A percentile compares a stretch with the other conserved stretches of the same genome.
Evolutionary conservation across 306 rosid species (phyloP).

Genomic region (Cotoneaster glaucophyllus): DNA sequence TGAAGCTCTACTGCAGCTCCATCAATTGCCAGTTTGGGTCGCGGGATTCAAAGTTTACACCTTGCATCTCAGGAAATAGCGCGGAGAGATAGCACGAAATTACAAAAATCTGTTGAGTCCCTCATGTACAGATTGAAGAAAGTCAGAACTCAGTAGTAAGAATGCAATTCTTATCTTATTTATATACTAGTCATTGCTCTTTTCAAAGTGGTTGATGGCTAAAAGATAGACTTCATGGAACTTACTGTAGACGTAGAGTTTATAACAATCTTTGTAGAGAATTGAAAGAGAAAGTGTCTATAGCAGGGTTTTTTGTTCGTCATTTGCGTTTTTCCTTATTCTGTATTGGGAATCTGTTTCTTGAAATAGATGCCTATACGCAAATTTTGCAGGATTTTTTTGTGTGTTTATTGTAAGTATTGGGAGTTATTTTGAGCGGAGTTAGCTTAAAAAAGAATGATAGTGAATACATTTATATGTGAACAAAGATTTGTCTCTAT

Average conservation of each 20-base stretch:
- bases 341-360: not conserved
- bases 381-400: not conserved
- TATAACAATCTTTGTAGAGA: not conserved
- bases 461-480: not conserved
- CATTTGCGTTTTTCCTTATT: not conserved
- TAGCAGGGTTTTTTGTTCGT: not conserved
- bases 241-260: not conserved
- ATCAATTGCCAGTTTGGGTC: slow-evolving; percentile 71
- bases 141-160: slow-evolving; percentile 35
- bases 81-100: slow-evolving; percentile 47
- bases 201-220: not conserved
- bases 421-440: not conserved
- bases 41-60: slow-evolving; percentile 57
- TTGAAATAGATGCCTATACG: not conserved
- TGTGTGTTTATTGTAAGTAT: not conserved
- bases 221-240: not conserved
- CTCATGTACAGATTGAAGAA: slow-evolving; percentile 47
- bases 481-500: not conserved
- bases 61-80: slow-evolving; percentile 41
- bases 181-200: not conserved
- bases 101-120: slow-evolving; percentile 53
- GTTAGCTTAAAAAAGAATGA: not conserved
- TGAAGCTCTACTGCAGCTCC: slow-evolving; percentile 58
- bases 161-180: not conserved
- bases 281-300: not conserved